Conservation (phyloP, 1,284 basidiomycete genomes). For the Inonotus obliquus region DNA sequence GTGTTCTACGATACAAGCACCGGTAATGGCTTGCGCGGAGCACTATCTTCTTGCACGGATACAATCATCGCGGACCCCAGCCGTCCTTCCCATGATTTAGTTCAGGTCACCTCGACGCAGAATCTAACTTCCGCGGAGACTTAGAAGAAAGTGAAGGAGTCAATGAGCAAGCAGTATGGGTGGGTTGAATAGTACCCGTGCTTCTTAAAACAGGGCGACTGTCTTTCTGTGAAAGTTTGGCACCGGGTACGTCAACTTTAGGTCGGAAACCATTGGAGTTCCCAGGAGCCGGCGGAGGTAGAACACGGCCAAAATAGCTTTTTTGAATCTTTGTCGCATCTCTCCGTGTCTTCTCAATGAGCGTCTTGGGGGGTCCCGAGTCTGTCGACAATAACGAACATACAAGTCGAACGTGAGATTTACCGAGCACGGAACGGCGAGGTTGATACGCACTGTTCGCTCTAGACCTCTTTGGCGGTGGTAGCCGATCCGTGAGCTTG, state of each 20-base stretch:
- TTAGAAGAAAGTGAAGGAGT: not conserved
- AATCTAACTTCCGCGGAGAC: not conserved
- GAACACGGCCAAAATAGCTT: slow-evolving; percentile 46
- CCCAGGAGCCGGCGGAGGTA: slow-evolving; percentile 40
- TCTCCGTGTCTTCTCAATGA: slow-evolving; percentile 69
- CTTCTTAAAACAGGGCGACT: slow-evolving; percentile 28
- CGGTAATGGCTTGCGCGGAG: not conserved
- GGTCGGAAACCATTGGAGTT: slow-evolving; percentile 40
- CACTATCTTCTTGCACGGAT: not conserved
- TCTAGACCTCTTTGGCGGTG: slow-evolving; percentile 54
- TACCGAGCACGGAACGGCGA: slow-evolving; percentile 18
- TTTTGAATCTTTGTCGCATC: slow-evolving; percentile 65
- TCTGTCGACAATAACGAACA: not conserved
- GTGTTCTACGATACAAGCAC: not conserved
- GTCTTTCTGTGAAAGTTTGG: slow-evolving; percentile 28
- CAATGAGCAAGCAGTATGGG: not conserved
- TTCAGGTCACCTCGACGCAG: not conserved
- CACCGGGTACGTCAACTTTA: slow-evolving; percentile 32
- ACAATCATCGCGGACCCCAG: not conserved
- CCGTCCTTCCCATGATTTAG: not conserved
- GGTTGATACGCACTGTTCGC: slow-evolving; percentile 37
- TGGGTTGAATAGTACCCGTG: slow-evolving; percentile 23
- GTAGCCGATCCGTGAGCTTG: slow-evolving; percentile 61
- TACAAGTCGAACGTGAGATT: slow-evolving; percentile 39
- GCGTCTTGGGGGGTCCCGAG: slow-evolving; percentile 50